A percentile compares a stretch with the other conserved stretches of the same genome.
Evolutionary conservation across 2,329 filamentous ascomycete genomes (phyloP).

Genomic region (Fusarium succisae): DNA sequence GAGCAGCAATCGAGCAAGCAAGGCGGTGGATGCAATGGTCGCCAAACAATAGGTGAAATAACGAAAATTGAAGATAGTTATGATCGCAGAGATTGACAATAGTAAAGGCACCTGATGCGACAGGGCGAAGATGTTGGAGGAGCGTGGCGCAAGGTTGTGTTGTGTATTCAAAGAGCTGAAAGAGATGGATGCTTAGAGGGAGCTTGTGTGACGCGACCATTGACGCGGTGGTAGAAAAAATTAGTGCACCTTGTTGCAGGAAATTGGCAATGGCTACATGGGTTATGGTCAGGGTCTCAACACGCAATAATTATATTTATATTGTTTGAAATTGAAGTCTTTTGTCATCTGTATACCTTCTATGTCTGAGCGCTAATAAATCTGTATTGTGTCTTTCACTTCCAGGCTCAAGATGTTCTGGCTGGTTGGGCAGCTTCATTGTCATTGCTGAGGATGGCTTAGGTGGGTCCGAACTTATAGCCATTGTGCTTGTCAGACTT

Average conservation of each 20-base stretch:
- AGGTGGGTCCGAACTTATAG: background rate
- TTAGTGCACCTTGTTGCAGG: background rate
- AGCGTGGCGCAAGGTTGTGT: conserved; percentile 34
- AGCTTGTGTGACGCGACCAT: conserved; percentile 39
- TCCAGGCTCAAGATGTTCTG: background rate
- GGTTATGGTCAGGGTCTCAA: background rate
- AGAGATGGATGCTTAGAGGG: conserved; percentile 5
- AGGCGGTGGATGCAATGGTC: background rate
- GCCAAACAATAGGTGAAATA: background rate
- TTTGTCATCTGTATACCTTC: background rate
- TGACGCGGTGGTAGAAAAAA: conserved; percentile 13
- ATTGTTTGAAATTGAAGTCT: background rate
- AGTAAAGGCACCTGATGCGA: conserved; percentile 2
- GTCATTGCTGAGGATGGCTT: background rate
- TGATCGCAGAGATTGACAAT: conserved; percentile 21
- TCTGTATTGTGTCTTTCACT: background rate
- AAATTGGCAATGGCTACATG: background rate
- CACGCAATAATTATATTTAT: background rate
- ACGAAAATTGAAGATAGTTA: conserved; percentile 15
- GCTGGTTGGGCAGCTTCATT: background rate
- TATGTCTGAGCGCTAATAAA: background rate
- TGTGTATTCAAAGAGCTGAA: conserved; percentile 24
- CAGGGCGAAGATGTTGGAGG: conserved; percentile 14
- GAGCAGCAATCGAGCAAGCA: conserved; percentile 23
- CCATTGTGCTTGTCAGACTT: background rate